Evolutionary conservation across 2,329 filamentous ascomycete genomes (phyloP).

Genomic region (Sphaceloma murrayae): DNA sequence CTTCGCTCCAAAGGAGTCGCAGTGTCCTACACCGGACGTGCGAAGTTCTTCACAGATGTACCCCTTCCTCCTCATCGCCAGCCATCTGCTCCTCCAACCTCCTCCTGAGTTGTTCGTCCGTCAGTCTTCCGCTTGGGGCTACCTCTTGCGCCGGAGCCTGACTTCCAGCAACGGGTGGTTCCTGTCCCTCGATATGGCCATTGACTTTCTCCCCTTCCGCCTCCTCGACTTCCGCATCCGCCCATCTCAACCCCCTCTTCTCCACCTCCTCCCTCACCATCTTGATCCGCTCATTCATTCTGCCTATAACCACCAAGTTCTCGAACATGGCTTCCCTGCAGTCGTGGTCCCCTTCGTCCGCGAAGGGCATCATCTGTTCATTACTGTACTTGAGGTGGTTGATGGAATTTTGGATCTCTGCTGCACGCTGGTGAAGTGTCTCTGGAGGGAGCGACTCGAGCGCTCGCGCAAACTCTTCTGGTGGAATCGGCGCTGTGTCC

Average conservation of each 20-base stretch:
- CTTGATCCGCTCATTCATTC: constrained; percentile 57
- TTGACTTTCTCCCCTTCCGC: constrained; percentile 19
- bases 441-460: constrained; percentile 56
- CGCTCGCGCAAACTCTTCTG: constrained; percentile 40
- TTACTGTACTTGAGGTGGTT: constrained; percentile 66
- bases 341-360: constrained; percentile 53
- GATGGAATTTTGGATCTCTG: constrained; percentile 67
- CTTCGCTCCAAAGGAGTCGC: constrained; percentile 1
- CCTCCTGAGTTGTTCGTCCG: constrained; percentile 50
- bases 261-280: constrained; percentile 57
- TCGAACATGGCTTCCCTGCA: constrained; percentile 66
- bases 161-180: too few species aligned
- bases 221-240: constrained; percentile 24
- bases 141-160: constrained; percentile 3
- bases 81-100: constrained; percentile 48
- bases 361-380: constrained; percentile 60
- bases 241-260: constrained; percentile 50
- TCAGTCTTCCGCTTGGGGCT: constrained; percentile 39
- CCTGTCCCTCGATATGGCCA: constrained; percentile 18
- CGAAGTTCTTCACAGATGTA: constrained; percentile 49
- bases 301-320: constrained; percentile 58
- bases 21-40: too few species aligned
- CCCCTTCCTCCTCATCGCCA: constrained; percentile 45
- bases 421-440: constrained; percentile 61
- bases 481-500: constrained; percentile 25